Evolutionary conservation across 225 moss, liverwort and hornwort genomes (phyloP).

Genomic region (Marchantia paleacea): DNA sequence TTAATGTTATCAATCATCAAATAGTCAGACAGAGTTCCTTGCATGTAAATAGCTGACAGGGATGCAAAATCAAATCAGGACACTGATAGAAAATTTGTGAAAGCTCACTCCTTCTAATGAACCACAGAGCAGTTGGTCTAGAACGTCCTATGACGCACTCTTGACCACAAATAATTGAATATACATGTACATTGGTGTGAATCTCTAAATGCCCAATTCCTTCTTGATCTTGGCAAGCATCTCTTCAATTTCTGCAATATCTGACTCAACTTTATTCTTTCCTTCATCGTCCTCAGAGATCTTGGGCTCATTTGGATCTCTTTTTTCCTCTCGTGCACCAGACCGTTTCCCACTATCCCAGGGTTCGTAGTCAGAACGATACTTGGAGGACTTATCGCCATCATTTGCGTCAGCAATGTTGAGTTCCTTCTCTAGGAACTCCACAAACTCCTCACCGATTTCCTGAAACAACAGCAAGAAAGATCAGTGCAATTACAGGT

Average conservation of each 20-base stretch:
- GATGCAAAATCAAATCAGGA: neutral
- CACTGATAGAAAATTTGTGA: neutral
- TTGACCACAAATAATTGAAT: neutral
- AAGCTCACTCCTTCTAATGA: neutral
- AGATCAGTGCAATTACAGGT: neutral
- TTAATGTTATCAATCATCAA: too few relatives aligned
- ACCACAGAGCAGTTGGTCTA: too few relatives aligned
- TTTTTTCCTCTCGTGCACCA: conserved; percentile 34
- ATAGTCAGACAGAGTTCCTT: too few relatives aligned
- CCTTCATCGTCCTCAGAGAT: conserved; percentile 22
- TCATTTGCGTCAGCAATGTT: conserved; percentile 54
- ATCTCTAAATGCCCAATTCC: neutral
- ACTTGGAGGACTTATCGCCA: conserved; percentile 25
- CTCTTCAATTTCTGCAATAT: conserved; percentile 85
- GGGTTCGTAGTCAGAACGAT: conserved; percentile 15
- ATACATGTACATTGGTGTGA: neutral
- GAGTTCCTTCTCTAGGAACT: conserved; percentile 90
- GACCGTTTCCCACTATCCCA: conserved; percentile 24
- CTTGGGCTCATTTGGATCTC: conserved; percentile 21
- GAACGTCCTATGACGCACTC: neutral
- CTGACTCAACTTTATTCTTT: conserved; percentile 48
- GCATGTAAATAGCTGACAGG: too few relatives aligned
- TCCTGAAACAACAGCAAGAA: conserved; percentile 41
- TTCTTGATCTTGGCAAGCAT: conserved; percentile 85
- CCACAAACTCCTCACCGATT: conserved; percentile 94